Percentiles rank a stretch among this genome's conserved stretches.
phyloP scores from a whole-genome alignment of 768 basidiomycete genomes.

The Fomitopsis serialis region DNA sequence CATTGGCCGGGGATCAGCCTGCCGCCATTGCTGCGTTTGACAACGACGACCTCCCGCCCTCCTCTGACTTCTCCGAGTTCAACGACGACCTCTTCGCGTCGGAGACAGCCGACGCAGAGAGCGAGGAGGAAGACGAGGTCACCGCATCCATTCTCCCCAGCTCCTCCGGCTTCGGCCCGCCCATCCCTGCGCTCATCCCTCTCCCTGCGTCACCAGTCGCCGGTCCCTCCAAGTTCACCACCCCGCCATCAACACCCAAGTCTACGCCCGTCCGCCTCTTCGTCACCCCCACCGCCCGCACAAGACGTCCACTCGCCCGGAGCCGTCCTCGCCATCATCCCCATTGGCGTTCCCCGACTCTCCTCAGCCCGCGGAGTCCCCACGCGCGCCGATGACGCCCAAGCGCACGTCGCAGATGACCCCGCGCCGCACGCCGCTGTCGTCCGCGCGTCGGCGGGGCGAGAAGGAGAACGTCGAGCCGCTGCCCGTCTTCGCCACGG shows the following conservation, averaged over 20 bases:
- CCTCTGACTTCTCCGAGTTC: background rate
- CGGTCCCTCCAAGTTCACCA: background rate
- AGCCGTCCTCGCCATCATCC: background rate
- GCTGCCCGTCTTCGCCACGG: constrained; percentile 27
- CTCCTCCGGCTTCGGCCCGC: constrained; percentile 1
- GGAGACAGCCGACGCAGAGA: background rate
- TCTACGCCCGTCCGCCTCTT: background rate
- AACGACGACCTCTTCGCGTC: background rate
- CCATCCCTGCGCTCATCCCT: constrained; percentile 4
- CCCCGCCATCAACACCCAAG: constrained; percentile 10
- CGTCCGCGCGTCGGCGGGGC: constrained; percentile 20
- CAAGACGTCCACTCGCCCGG: background rate
- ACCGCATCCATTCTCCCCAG: constrained; percentile 3
- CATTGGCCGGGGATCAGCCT: constrained; percentile 5
- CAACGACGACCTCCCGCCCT: constrained; percentile 3
- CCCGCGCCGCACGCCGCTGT: constrained; percentile 9
- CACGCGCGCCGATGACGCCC: constrained; percentile 10
- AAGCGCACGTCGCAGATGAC: constrained; percentile 14
- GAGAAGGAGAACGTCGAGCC: constrained; percentile 64
- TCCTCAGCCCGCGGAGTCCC: background rate
- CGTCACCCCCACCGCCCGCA: constrained; percentile 1
- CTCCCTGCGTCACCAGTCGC: background rate
- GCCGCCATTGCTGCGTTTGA: constrained; percentile 11
- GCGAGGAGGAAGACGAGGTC: constrained; percentile 7
- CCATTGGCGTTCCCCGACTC: background rate